A percentile compares a stretch with the other conserved stretches of the same genome.
These are phyloP conservation scores for Colletotrichum theobromicola DNA, from an alignment of 2,329 filamentous ascomycete species.

Conservation along the genomic window DNA sequence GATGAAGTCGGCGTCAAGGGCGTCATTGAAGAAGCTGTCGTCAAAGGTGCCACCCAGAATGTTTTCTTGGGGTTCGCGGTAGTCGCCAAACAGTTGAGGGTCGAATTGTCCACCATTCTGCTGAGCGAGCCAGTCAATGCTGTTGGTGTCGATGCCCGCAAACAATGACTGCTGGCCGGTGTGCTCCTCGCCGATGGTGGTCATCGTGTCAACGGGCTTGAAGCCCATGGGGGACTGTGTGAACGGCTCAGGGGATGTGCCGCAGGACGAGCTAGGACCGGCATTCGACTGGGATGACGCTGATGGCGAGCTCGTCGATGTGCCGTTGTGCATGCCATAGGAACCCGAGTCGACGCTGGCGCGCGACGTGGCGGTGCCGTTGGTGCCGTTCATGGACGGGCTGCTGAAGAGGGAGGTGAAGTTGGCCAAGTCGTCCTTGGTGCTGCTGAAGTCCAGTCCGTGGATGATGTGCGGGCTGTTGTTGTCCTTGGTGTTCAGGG, in stretches of 20 bases:
- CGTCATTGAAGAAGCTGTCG: slow-evolving; percentile 73
- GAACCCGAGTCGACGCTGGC: slow-evolving; percentile 56
- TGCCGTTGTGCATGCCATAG: slow-evolving; percentile 50
- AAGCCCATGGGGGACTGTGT: slow-evolving; percentile 73
- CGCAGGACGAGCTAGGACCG: slow-evolving; percentile 70
- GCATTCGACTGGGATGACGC: slow-evolving; percentile 65
- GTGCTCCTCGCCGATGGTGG: slow-evolving; percentile 70
- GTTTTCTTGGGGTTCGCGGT: slow-evolving; percentile 87
- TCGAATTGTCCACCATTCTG: slow-evolving; percentile 90
- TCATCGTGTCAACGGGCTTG: slow-evolving; percentile 67
- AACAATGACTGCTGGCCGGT: slow-evolving; percentile 40
- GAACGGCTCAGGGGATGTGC: slow-evolving; percentile 78
- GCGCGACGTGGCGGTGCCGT: slow-evolving; percentile 47
- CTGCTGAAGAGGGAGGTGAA: slow-evolving; percentile 62
- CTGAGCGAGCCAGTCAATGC: slow-evolving; percentile 76
- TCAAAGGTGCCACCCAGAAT: slow-evolving; percentile 76
- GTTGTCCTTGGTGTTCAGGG: slow-evolving; percentile 35
- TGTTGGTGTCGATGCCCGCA: slow-evolving; percentile 53
- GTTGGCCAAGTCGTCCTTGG: slow-evolving; percentile 58
- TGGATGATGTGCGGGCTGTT: slow-evolving; percentile 36
- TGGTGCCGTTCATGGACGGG: slow-evolving; percentile 50
- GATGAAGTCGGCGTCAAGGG: slow-evolving; percentile 80
- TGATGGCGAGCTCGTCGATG: slow-evolving; percentile 69
- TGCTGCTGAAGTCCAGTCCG: slow-evolving; percentile 20
- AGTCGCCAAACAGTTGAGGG: slow-evolving; percentile 88